Percentiles rank a stretch among this genome's conserved stretches.
These are phyloP conservation scores for Pontederia paniculata DNA, from an alignment of 176 grass and related monocot genomes.

Conservation along the genomic window DNA sequence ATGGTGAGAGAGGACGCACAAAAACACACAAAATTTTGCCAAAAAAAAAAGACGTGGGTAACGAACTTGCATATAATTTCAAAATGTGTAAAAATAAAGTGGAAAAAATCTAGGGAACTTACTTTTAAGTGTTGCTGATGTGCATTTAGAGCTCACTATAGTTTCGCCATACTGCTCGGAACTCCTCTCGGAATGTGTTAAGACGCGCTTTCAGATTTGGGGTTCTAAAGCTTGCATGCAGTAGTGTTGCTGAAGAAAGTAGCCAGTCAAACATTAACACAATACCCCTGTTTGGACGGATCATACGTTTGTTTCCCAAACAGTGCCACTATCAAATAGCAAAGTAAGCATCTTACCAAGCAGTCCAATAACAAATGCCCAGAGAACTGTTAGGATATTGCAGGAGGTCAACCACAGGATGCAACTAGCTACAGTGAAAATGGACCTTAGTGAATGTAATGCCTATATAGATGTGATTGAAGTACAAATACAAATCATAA, in stretches of 20 bases:
- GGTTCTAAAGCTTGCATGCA: conserved; percentile 92
- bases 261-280: not conserved
- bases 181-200: conserved; percentile 97
- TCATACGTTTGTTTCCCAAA: no score
- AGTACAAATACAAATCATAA: not conserved
- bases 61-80: no score
- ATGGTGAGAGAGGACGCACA: no score
- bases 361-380: conserved; percentile 77
- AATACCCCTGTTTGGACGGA: not conserved
- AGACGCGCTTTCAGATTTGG: conserved; percentile 95
- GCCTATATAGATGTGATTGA: not conserved
- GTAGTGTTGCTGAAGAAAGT: conserved; percentile 46
- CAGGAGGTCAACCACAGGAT: conserved; percentile 91
- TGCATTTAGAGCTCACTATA: conserved; percentile 56
- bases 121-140: not conserved
- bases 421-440: conserved; percentile 57
- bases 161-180: conserved; percentile 80
- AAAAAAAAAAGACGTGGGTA: no score
- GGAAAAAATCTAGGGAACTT: not conserved
- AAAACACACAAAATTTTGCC: no score
- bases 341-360: conserved; percentile 28
- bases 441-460: not conserved
- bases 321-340: no score
- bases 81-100: no score
- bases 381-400: conserved; percentile 71